A percentile compares a stretch with the other conserved stretches of the same genome.
phyloP scores from a whole-genome alignment of 305 asterid species.

The Rubia tinctorum region DNA sequence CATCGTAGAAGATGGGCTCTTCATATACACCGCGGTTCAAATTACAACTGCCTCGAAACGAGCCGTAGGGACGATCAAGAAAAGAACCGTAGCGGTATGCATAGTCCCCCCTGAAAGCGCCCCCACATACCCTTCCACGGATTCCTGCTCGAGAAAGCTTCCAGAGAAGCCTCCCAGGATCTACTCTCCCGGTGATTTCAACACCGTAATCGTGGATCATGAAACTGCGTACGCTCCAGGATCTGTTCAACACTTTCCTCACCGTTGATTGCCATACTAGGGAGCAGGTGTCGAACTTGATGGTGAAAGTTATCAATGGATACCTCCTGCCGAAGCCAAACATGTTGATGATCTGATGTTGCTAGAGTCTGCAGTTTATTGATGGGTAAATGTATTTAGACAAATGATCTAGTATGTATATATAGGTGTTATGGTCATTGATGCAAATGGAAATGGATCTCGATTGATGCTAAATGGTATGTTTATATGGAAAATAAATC shows the following conservation, averaged over 20 bases:
- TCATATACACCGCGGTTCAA: background rate
- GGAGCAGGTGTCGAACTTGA: background rate
- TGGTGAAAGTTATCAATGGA: background rate
- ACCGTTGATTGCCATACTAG: background rate
- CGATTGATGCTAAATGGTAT: background rate
- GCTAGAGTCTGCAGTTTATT: background rate
- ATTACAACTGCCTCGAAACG: background rate
- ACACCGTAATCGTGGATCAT: background rate
- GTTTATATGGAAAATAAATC: conserved; percentile 3
- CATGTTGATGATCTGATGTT: background rate
- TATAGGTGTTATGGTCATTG: background rate
- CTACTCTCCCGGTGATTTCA: background rate
- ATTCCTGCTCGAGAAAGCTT: background rate
- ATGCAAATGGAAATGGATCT: background rate
- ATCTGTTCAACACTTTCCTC: background rate
- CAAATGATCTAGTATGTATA: background rate
- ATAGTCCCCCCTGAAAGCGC: background rate
- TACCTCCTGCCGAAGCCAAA: conserved; percentile 2
- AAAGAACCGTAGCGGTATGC: too few relatives aligned
- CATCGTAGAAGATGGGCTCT: background rate
- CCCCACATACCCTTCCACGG: background rate
- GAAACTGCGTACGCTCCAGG: conserved; percentile 5
- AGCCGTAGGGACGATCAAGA: background rate
- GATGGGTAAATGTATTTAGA: background rate
- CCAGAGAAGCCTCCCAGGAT: background rate